A percentile compares a stretch with the other conserved stretches of the same genome.
Conservation (phyloP, 2,329 filamentous ascomycete genomes). For the Epichloe aotearoae region DNA sequence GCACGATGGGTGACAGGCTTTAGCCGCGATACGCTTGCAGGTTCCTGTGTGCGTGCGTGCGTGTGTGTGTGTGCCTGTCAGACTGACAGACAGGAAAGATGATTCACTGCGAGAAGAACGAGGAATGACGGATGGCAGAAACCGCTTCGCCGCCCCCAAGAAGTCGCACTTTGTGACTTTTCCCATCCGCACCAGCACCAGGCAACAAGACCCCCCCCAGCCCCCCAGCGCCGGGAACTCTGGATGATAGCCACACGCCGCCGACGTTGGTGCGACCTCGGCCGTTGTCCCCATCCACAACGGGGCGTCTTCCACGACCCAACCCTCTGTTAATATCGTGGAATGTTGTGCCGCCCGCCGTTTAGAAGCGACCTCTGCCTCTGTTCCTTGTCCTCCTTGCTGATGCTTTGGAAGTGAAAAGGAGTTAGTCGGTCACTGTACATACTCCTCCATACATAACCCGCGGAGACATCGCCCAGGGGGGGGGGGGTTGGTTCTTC, state of each 20-base stretch:
- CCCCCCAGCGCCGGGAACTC: background rate
- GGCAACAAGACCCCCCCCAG: too few species aligned
- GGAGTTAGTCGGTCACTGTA: too few species aligned
- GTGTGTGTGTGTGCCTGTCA: background rate
- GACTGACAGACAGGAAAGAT: background rate
- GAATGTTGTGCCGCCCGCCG: too few species aligned
- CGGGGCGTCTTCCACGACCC: too few species aligned
- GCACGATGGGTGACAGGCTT: conserved; percentile 1
- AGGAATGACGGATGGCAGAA: background rate
- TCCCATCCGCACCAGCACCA: too few species aligned
- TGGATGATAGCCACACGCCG: background rate
- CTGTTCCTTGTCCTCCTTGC: too few species aligned
- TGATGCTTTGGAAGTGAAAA: too few species aligned
- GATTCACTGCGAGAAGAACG: background rate
- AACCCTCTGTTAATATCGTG: too few species aligned
- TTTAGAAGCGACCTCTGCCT: too few species aligned
- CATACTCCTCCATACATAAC: too few species aligned
- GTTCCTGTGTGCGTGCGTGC: background rate
- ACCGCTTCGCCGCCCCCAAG: background rate
- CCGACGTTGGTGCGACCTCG: background rate
- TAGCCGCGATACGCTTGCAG: conserved; percentile 5
- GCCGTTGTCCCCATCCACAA: background rate
- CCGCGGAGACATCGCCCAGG: too few species aligned
- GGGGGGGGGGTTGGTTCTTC: too few species aligned
- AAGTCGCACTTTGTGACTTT: background rate